These are phyloP conservation scores for Zygotorulaspora chibaensis DNA, from an alignment of 805 yeast species.

Conservation along the genomic window DNA sequence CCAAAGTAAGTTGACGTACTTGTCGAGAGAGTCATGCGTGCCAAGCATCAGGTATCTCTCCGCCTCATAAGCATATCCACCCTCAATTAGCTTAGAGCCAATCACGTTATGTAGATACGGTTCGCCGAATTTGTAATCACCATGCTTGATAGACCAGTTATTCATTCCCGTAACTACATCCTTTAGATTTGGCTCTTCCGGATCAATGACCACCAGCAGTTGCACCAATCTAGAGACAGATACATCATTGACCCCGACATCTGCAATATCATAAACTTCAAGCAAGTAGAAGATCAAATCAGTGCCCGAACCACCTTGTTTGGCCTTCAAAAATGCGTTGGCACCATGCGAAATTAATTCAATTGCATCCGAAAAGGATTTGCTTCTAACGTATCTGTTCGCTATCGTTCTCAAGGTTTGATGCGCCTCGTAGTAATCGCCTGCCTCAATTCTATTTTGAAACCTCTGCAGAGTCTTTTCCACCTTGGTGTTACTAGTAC, in stretches of 20 bases:
- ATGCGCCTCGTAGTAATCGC: conserved; percentile 90
- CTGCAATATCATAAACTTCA: conserved; percentile 59
- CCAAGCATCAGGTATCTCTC: conserved; percentile 71
- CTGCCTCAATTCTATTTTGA: conserved; percentile 60
- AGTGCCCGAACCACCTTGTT: conserved; percentile 75
- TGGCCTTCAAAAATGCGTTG: conserved; percentile 57
- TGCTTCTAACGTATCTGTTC: conserved; percentile 70
- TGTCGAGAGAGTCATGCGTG: conserved; percentile 49
- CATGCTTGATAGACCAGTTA: conserved; percentile 57
- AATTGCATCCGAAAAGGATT: conserved; percentile 64
- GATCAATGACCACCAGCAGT: conserved; percentile 41
- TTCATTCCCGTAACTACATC: conserved; percentile 63
- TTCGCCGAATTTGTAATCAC: conserved; percentile 62
- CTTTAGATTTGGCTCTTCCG: conserved; percentile 56
- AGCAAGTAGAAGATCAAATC: conserved; percentile 70
- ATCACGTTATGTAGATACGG: conserved; percentile 67
- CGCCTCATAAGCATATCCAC: conserved; percentile 55
- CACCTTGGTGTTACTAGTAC: conserved; percentile 38
- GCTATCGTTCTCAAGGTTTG: conserved; percentile 89
- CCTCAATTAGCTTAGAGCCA: conserved; percentile 59
- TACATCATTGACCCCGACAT: conserved; percentile 39
- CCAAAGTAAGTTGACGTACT: conserved; percentile 43
- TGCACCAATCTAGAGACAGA: conserved; percentile 47
- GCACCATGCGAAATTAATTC: conserved; percentile 73
- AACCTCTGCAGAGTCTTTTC: conserved; percentile 61